A percentile compares a stretch with the other conserved stretches of the same genome.
Conservation (phyloP, 2,329 filamentous ascomycete genomes). For the Tolypocladium album region DNA sequence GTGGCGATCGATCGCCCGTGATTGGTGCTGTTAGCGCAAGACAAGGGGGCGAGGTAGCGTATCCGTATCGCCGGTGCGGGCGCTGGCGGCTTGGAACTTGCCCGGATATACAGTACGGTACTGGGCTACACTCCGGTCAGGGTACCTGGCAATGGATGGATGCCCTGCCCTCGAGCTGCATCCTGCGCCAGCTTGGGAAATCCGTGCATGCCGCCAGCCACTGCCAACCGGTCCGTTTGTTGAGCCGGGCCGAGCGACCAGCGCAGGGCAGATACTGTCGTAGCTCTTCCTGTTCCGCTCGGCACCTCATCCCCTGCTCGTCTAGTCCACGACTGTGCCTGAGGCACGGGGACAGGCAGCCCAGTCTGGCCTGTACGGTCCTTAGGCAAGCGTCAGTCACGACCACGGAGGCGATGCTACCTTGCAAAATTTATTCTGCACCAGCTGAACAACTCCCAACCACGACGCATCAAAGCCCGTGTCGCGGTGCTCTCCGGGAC, state of each 20-base stretch:
- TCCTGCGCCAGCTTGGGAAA: neutral
- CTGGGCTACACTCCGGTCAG: too few relatives aligned
- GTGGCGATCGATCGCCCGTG: conserved; percentile 12
- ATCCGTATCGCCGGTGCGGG: neutral
- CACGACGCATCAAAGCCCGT: neutral
- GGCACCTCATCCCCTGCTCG: neutral
- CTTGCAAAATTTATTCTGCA: neutral
- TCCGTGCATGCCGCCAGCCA: neutral
- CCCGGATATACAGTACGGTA: too few relatives aligned
- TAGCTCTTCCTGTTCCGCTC: neutral
- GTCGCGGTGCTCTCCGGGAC: neutral
- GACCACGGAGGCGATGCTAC: neutral
- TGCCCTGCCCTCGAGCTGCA: neutral
- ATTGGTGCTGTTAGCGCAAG: neutral
- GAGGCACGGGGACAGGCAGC: neutral
- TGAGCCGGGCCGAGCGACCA: neutral
- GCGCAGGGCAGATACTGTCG: neutral
- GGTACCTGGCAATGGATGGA: neutral
- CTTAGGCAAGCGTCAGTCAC: neutral
- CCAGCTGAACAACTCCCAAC: neutral
- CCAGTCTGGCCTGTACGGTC: neutral
- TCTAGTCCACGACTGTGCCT: neutral
- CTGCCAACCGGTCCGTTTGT: neutral
- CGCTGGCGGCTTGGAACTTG: neutral
- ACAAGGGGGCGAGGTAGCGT: neutral